phyloP scores from a whole-genome alignment of 352 stramenopile genomes.

The Globisporangium spinosum region DNA sequence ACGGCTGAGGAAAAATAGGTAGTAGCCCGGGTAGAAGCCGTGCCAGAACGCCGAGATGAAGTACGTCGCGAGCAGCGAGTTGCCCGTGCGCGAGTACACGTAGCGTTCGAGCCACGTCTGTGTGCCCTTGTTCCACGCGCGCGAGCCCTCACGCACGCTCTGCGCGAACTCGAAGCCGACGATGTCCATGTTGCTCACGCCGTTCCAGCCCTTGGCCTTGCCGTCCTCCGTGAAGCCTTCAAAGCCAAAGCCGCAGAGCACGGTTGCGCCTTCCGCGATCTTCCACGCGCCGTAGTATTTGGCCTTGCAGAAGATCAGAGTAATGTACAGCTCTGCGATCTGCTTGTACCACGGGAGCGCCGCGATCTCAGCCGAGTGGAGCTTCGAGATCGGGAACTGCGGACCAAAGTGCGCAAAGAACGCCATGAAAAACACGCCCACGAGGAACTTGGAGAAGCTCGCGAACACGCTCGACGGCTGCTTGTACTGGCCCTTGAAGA shows the following conservation, averaged over 20 bases:
- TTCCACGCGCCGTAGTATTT: slow-evolving; percentile 98
- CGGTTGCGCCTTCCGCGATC: slow-evolving; percentile 70
- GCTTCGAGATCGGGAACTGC: slow-evolving; percentile 47
- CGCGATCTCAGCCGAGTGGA: slow-evolving; percentile 42
- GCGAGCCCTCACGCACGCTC: slow-evolving; percentile 86
- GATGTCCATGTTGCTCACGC: slow-evolving; percentile 96
- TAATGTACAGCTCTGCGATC: slow-evolving; percentile 84
- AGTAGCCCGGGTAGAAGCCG: slow-evolving; percentile 96
- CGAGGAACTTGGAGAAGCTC: slow-evolving; percentile 74
- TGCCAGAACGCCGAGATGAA: slow-evolving; percentile 95
- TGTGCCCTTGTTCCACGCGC: slow-evolving; percentile 97
- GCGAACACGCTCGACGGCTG: slow-evolving; percentile 59
- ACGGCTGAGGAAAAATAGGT: slow-evolving; percentile 92
- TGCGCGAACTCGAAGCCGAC: slow-evolving; percentile 92
- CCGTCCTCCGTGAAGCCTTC: slow-evolving; percentile 92
- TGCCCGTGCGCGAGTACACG: slow-evolving; percentile 92
- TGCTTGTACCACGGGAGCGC: slow-evolving; percentile 55
- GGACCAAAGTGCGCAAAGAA: slow-evolving; percentile 46
- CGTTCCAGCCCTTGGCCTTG: slow-evolving; percentile 88
- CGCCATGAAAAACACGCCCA: slow-evolving; percentile 65
- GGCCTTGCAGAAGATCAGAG: slow-evolving; percentile 86
- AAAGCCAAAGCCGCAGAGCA: slow-evolving; percentile 90
- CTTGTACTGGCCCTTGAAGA: slow-evolving; percentile 42
- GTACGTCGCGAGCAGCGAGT: slow-evolving; percentile 90
- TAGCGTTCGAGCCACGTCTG: slow-evolving; percentile 93